Base-by-base conservation (phyloP, 208 protist genomes). In the Leptomonas seymouri region DNA sequence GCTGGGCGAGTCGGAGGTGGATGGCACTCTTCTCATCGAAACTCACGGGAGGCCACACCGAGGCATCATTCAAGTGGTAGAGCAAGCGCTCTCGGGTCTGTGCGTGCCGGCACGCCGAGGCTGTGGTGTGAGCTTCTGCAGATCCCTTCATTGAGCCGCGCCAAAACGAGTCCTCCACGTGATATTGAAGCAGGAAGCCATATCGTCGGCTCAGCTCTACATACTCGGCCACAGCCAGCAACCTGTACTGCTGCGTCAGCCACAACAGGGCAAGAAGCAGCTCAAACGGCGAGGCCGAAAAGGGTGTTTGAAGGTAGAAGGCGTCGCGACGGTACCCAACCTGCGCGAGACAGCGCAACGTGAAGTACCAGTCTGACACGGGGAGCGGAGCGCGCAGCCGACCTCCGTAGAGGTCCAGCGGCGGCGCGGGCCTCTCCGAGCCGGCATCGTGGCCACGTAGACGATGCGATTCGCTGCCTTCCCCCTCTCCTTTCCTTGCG, bases 201-300 rank as follows among this genome's bases (percentile, higher is more conserved):
- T 84, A 92, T 18, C 53, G 56, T 28, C 69, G 58, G 58, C 77
- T 78, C 11, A 95, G 42, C 65, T 84, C 78, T 34, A 95, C 85
- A 48, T 87, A 82, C 77, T 95, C 90, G 7, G 81, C 85, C 1
- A 87, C 76, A 0, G 78, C 79, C 23, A 92, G 44, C 25, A 93
- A 65, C 58, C 82, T 76, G 73, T 89, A 93, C 57, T 80, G 65
- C 64, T 81, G 76, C 28, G 90, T 91, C 45, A 92, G 65, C 90
- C 90, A 95, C 15, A 95, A 73, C n/a, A 95, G 63, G 8, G 76
- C 85, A 23, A 95, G 73, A 36, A 95, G 28, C 23, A 95, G 71
- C 71, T 95, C 90, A 25, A 84, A 34, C 14, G 85, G 70, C 11
- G 74, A 83, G 9, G 75, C 78, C 25, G 68, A 55, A 1, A 68